These are phyloP conservation scores for Eucalyptus polybractea DNA, from an alignment of 345 rosid species.

Conservation along the genomic window DNA sequence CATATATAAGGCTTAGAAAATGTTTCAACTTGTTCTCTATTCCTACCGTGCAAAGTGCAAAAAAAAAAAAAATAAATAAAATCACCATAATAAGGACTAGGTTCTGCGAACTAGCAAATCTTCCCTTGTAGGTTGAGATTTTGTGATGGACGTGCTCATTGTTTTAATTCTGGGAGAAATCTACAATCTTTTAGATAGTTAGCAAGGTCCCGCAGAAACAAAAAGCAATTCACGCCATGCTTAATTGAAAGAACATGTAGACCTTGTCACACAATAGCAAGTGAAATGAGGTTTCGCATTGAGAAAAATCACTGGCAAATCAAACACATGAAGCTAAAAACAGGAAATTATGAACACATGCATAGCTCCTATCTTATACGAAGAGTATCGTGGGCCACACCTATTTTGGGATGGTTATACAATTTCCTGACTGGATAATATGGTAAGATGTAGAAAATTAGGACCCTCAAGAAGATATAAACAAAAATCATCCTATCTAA, in stretches of 20 bases:
- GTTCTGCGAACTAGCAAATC: slow-evolving; percentile 59
- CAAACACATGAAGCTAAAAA: not conserved
- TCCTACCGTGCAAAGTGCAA: no score
- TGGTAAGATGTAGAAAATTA: no score
- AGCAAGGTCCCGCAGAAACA: slow-evolving; percentile 9
- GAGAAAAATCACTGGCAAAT: not conserved
- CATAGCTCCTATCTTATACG: no score
- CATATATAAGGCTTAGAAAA: no score
- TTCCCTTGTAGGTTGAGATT: slow-evolving; percentile 63
- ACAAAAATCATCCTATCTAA: no score
- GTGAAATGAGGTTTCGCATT: not conserved
- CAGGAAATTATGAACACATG: no score
- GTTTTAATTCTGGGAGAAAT: slow-evolving; percentile 66
- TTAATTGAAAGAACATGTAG: not conserved
- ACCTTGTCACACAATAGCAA: not conserved
- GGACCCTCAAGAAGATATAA: no score
- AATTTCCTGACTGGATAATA: no score
- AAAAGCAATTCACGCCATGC: not conserved
- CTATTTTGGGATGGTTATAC: no score
- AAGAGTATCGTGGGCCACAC: no score
- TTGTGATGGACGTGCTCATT: slow-evolving; percentile 31
- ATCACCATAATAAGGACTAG: not conserved
- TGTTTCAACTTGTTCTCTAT: no score
- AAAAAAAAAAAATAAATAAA: no score
- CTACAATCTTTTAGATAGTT: slow-evolving; percentile 45